Evolutionary conservation across 2,329 filamentous ascomycete genomes (phyloP).

Genomic region (Colletotrichum karsti): DNA sequence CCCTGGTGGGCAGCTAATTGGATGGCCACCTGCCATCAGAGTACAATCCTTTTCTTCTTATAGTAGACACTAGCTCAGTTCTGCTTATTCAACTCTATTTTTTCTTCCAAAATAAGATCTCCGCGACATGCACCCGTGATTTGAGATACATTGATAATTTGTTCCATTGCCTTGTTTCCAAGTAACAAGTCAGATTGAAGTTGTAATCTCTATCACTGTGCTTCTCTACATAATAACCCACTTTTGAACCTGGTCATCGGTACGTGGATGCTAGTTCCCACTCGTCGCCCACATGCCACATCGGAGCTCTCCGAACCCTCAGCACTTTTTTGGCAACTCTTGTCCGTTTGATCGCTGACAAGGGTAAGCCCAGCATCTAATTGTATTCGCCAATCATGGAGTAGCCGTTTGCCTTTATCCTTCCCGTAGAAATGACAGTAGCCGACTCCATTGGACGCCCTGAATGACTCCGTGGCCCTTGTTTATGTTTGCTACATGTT

Average conservation of each 20-base stretch:
- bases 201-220: no score
- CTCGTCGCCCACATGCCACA: background rate
- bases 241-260: background rate
- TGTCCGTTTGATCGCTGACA: background rate
- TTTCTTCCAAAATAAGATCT: background rate
- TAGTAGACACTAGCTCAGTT: background rate
- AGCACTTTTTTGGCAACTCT: no score
- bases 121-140: no score
- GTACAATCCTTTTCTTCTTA: background rate
- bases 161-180: no score
- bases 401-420: background rate
- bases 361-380: background rate
- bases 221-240: no score
- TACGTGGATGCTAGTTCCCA: no score
- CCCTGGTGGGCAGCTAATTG: conserved; percentile 6
- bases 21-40: background rate
- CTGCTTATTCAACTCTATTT: background rate
- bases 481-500: no score
- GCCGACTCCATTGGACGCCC: background rate
- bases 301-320: background rate
- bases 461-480: background rate
- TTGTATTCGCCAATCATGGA: background rate
- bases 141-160: no score
- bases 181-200: no score
- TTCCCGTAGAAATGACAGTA: background rate